These are phyloP conservation scores for Dalbergia cochinchinensis DNA, from an alignment of 306 rosid genomes.

Conservation along the genomic window DNA sequence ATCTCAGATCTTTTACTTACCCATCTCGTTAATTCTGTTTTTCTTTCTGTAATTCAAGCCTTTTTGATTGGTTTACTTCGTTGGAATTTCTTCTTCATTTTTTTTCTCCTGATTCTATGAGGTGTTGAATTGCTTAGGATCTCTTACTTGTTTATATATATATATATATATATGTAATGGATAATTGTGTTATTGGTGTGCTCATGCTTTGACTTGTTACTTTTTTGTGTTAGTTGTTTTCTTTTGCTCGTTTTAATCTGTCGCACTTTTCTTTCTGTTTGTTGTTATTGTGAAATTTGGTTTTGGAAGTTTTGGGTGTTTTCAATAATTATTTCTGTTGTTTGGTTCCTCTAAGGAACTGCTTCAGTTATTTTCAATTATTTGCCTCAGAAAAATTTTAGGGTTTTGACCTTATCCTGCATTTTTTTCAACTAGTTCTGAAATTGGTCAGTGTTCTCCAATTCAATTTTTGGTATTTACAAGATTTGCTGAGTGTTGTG, in stretches of 20 bases:
- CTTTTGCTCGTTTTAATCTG: no score
- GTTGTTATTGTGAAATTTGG: not conserved
- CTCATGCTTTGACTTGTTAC: no score
- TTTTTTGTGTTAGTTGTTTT: no score
- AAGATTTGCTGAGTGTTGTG: not conserved
- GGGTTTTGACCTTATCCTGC: slow-evolving; percentile 26
- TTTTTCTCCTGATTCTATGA: not conserved
- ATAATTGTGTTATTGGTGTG: no score
- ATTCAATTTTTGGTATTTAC: not conserved
- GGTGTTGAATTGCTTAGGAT: slow-evolving; percentile 52
- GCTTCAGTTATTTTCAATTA: not conserved
- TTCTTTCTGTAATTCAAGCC: not conserved
- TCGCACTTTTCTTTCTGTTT: not conserved
- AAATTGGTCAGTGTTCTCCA: not conserved
- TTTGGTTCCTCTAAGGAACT: slow-evolving; percentile 5
- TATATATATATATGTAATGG: no score
- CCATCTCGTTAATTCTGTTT: not conserved
- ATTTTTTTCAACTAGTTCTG: not conserved
- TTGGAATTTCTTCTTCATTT: no score
- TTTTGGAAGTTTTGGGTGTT: not conserved
- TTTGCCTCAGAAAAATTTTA: slow-evolving; percentile 1
- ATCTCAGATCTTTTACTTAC: slow-evolving; percentile 49
- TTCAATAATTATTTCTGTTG: not conserved
- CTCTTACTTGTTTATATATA: slow-evolving; percentile 23
- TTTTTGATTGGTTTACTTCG: not conserved